phyloP scores from a whole-genome alignment of 116 monocot genomes.

The Iris pallida region DNA sequence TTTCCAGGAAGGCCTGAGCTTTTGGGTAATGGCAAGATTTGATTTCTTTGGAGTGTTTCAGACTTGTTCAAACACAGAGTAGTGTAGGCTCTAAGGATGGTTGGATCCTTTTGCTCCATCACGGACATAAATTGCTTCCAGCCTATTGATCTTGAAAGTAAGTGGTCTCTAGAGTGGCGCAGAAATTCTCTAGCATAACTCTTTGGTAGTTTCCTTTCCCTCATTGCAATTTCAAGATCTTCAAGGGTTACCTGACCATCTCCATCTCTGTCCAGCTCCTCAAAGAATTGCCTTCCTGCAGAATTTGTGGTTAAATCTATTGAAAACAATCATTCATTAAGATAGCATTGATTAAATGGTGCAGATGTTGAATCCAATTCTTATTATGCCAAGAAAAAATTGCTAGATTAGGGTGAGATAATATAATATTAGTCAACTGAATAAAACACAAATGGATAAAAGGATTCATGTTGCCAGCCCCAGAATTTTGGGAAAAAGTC shows the following conservation, averaged over 20 bases:
- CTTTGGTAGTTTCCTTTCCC: conserved; percentile 30
- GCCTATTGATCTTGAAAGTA: conserved; percentile 47
- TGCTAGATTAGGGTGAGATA: too few species aligned
- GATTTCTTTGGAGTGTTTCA: conserved; percentile 60
- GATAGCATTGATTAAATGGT: too few species aligned
- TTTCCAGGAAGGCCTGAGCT: conserved; percentile 71
- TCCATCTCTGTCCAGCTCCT: conserved; percentile 42
- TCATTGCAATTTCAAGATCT: conserved; percentile 46
- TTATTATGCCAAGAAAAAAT: too few species aligned
- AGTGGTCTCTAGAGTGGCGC: conserved; percentile 24
- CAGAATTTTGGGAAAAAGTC: too few species aligned
- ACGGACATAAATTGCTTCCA: conserved; percentile 87
- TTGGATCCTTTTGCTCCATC: conserved; percentile 90
- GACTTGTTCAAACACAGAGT: conserved; percentile 79
- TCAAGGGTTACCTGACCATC: conserved; percentile 43
- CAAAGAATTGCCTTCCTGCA: conserved; percentile 45
- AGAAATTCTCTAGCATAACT: conserved; percentile 34
- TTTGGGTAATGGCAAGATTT: conserved; percentile 59
- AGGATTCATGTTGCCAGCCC: too few species aligned
- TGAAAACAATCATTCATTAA: too few species aligned
- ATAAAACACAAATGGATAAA: too few species aligned
- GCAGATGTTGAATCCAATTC: too few species aligned
- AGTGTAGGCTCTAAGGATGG: conserved; percentile 83
- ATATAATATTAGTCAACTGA: too few species aligned
- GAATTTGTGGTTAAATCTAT: not conserved